phyloP scores from a whole-genome alignment of 176 grass and related monocot genomes.

The Paspalum vaginatum region DNA sequence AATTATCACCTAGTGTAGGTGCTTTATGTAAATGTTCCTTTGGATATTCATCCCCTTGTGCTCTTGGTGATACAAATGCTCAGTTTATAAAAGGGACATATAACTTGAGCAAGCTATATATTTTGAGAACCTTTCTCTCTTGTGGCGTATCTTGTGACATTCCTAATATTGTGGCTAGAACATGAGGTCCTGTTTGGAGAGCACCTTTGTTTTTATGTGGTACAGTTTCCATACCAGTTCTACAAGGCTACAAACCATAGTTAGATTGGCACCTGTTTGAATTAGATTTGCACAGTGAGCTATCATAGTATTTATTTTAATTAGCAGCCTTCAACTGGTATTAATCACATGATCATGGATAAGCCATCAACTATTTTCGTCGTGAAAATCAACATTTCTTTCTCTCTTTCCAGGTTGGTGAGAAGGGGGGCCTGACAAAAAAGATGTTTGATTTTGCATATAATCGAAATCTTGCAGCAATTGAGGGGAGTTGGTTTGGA shows the following conservation, averaged over 20 bases:
- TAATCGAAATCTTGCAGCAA: constrained; percentile 59
- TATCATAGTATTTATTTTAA: neutral
- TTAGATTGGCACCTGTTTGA: neutral
- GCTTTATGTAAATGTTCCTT: neutral
- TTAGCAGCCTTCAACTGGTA: neutral
- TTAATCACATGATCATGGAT: neutral
- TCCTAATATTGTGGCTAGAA: neutral
- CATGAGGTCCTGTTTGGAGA: neutral
- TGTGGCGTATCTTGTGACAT: neutral
- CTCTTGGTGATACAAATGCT: neutral
- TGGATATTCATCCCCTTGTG: neutral
- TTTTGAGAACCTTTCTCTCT: neutral
- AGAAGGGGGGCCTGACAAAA: constrained; percentile 77
- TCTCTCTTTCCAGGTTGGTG: constrained; percentile 61
- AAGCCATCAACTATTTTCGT: neutral
- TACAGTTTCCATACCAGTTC: neutral
- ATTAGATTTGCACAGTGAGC: neutral
- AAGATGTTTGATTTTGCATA: constrained; percentile 78
- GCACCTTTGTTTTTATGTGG: neutral
- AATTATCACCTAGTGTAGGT: neutral
- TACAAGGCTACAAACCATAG: neutral
- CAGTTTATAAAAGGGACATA: neutral
- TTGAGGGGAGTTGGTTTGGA: constrained; percentile 78
- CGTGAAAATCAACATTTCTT: neutral
- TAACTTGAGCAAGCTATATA: constrained; percentile 2